phyloP scores from a whole-genome alignment of 1,284 basidiomycete species.

The Ganoderma meredithae region DNA sequence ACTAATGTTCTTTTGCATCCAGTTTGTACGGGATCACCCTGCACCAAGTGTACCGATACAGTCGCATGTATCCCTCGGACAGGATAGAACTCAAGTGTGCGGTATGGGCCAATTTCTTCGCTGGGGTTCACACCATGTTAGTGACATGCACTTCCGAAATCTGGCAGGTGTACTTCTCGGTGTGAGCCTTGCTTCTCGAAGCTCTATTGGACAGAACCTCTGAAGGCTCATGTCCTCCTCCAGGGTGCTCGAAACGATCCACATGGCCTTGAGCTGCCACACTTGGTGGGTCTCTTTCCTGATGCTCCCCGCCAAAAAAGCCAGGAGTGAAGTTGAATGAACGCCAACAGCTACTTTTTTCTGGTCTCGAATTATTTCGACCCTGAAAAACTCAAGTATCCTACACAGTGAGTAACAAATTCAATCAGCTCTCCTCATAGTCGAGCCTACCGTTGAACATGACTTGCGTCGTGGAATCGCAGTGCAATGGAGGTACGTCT shows the following conservation, averaged over 20 bases:
- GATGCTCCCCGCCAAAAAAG: background rate
- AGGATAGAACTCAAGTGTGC: background rate
- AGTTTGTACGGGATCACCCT: constrained; percentile 4
- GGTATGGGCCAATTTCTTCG: background rate
- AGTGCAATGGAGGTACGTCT: background rate
- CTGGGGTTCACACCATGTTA: background rate
- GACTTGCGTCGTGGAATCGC: background rate
- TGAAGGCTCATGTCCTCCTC: too few species aligned
- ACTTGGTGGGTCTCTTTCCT: background rate
- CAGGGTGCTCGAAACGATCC: background rate
- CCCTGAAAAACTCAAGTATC: background rate
- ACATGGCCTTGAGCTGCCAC: constrained; percentile 9
- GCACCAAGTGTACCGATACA: constrained; percentile 7
- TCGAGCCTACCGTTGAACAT: background rate
- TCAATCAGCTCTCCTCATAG: background rate
- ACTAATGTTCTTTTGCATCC: background rate
- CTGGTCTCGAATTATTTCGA: background rate
- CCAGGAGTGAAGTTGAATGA: background rate
- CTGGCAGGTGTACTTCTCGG: background rate
- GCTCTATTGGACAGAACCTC: background rate
- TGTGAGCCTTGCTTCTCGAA: background rate
- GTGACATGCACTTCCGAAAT: background rate
- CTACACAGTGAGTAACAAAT: background rate
- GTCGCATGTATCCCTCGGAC: constrained; percentile 1
- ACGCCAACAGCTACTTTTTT: background rate